These are phyloP conservation scores for Dujonia santamariae DNA, from an alignment of 1,139 yeast genomes.

Conservation along the genomic window DNA sequence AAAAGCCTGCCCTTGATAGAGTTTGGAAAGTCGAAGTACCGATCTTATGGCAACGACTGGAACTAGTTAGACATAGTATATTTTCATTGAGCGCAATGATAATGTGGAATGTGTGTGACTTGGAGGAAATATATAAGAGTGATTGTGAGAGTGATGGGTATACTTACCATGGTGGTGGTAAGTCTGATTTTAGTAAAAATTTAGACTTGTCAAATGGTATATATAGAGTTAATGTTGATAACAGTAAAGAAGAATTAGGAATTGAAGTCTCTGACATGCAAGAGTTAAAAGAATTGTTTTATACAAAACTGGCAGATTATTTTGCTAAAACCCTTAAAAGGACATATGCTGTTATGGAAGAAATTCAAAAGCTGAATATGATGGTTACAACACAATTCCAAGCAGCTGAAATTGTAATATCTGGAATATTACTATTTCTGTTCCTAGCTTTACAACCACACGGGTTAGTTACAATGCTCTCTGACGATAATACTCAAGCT, in stretches of 20 bases:
- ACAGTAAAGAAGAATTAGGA: conserved; percentile 7
- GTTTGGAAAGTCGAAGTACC: conserved; percentile 6
- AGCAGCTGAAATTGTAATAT: conserved; percentile 22
- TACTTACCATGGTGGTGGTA: background rate
- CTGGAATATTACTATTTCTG: conserved; percentile 23
- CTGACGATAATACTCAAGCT: conserved; percentile 16
- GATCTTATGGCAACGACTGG: conserved; percentile 18
- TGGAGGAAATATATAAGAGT: conserved; percentile 8
- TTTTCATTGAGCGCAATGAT: conserved; percentile 21
- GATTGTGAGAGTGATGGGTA: conserved; percentile 3
- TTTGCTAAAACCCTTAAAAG: conserved; percentile 12
- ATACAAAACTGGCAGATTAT: conserved; percentile 18
- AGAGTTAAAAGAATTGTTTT: conserved; percentile 5
- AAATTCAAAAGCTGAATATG: background rate
- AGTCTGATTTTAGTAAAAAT: conserved; percentile 3
- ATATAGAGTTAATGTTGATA: conserved; percentile 7
- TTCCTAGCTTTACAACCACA: conserved; percentile 30
- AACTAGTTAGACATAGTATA: conserved; percentile 19
- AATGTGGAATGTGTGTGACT: conserved; percentile 16
- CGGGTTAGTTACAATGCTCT: conserved; percentile 24
- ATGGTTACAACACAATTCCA: conserved; percentile 1
- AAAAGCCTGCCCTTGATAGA: conserved; percentile 2
- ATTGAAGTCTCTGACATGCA: conserved; percentile 3
- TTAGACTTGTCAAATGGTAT: background rate
- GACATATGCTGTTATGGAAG: conserved; percentile 10